phyloP scores from a whole-genome alignment of 1,284 basidiomycete species.

The Sporisorium reilianum region DNA sequence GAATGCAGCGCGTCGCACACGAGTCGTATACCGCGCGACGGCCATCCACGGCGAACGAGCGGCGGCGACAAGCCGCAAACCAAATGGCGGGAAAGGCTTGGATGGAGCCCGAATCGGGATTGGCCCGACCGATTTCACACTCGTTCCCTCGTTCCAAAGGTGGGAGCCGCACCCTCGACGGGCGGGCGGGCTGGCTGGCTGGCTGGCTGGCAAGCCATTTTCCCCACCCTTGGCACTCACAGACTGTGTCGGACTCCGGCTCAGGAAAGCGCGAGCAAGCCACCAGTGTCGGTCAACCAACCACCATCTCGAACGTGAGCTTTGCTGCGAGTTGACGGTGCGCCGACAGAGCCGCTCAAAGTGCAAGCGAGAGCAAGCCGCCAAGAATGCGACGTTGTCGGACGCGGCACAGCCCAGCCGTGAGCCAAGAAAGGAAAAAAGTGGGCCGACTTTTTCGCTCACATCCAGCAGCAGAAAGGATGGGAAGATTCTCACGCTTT shows the following conservation, averaged over 20 bases:
- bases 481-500: background rate
- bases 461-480: too few relatives aligned
- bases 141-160: background rate
- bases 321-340: too few relatives aligned
- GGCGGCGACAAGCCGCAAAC: too few relatives aligned
- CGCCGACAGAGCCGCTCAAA: too few relatives aligned
- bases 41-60: background rate
- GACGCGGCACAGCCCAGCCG: background rate
- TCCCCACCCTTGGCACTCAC: background rate
- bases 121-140: constrained; percentile 28
- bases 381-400: background rate
- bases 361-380: background rate
- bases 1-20: too few relatives aligned
- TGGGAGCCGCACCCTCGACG: constrained; percentile 7
- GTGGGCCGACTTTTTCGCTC: too few relatives aligned
- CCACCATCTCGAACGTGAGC: too few relatives aligned
- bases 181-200: too few relatives aligned
- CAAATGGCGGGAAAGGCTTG: background rate
- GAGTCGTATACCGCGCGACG: background rate
- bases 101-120: constrained; percentile 6
- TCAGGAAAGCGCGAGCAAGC: background rate
- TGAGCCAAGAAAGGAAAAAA: too few relatives aligned
- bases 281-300: too few relatives aligned
- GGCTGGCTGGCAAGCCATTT: background rate
- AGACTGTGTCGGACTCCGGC: background rate